Percentiles rank a stretch among this genome's conserved stretches.
phyloP scores from a whole-genome alignment of 306 rosid species.

The Astragalus glycyphyllos region DNA sequence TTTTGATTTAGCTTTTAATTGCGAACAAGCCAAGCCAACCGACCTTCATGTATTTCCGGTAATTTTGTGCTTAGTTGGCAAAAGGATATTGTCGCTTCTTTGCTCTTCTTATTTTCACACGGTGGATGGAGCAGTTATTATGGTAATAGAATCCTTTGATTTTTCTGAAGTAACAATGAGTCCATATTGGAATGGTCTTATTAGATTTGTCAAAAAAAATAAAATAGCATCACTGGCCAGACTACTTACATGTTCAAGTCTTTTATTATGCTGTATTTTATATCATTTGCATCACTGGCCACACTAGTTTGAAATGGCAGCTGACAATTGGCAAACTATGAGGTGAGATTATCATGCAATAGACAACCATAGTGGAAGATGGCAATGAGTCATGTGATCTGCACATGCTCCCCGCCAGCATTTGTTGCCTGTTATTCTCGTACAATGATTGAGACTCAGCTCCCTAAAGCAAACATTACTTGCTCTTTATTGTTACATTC shows the following conservation, averaged over 20 bases:
- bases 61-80: slow-evolving; percentile 17
- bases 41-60: too few species aligned
- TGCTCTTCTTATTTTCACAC: neutral
- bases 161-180: neutral
- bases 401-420: neutral
- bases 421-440: neutral
- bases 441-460: neutral
- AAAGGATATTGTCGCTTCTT: neutral
- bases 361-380: neutral
- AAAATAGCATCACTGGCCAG: too few species aligned
- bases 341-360: slow-evolving; percentile 3
- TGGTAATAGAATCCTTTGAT: slow-evolving; percentile 7
- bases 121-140: neutral
- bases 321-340: slow-evolving; percentile 11
- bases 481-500: neutral
- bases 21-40: too few species aligned
- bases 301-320: slow-evolving; percentile 14
- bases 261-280: neutral
- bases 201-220: too few species aligned
- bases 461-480: neutral
- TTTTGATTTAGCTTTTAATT: too few species aligned
- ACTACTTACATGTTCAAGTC: neutral
- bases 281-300: neutral
- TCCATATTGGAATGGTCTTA: too few species aligned
- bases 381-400: neutral